Conservation (phyloP, 495 filamentous ascomycete species). For the Podospora pseudoanserina region DNA sequence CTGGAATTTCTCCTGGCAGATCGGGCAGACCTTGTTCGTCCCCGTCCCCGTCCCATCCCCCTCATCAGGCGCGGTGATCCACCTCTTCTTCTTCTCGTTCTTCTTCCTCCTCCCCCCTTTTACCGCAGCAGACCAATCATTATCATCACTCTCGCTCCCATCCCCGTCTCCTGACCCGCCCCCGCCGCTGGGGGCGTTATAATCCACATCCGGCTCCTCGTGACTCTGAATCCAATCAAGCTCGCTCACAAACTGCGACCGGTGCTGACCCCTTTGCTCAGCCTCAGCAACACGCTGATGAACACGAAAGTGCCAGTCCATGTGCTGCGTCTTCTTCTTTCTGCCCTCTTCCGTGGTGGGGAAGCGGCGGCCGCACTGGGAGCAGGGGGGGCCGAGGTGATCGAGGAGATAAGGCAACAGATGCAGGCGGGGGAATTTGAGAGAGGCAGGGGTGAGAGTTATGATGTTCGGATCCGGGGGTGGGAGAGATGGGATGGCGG, state of each 20-base stretch:
- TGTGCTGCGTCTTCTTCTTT: constrained; percentile 81
- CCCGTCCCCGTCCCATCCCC: constrained; percentile 47
- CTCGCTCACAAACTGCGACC: constrained; percentile 92
- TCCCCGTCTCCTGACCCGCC: constrained; percentile 2
- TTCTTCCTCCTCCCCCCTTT: neutral
- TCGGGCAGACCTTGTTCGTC: constrained; percentile 72
- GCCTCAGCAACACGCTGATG: constrained; percentile 84
- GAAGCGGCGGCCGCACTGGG: constrained; percentile 88
- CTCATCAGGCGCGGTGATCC: constrained; percentile 76
- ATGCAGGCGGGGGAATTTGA: constrained; percentile 58
- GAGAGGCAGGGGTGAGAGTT: constrained; percentile 11
- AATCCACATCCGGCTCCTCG: constrained; percentile 66
- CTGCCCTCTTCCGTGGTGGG: constrained; percentile 69
- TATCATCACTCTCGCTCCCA: constrained; percentile 10
- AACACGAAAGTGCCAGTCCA: constrained; percentile 97
- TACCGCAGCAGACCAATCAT: neutral
- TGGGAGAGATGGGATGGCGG: constrained; percentile 30
- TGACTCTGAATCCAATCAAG: constrained; percentile 86
- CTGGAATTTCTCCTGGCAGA: constrained; percentile 93
- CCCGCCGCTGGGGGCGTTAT: constrained; percentile 26
- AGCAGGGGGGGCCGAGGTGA: constrained; percentile 75
- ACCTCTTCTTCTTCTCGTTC: constrained; percentile 59
- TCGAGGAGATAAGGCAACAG: constrained; percentile 73
- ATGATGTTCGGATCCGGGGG: constrained; percentile 30
- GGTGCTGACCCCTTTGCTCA: constrained; percentile 74